A percentile compares a stretch with the other conserved stretches of the same genome.
These are phyloP conservation scores for Nannochloropsis salina DNA, from an alignment of 108 stramenopile species.

Conservation along the genomic window DNA sequence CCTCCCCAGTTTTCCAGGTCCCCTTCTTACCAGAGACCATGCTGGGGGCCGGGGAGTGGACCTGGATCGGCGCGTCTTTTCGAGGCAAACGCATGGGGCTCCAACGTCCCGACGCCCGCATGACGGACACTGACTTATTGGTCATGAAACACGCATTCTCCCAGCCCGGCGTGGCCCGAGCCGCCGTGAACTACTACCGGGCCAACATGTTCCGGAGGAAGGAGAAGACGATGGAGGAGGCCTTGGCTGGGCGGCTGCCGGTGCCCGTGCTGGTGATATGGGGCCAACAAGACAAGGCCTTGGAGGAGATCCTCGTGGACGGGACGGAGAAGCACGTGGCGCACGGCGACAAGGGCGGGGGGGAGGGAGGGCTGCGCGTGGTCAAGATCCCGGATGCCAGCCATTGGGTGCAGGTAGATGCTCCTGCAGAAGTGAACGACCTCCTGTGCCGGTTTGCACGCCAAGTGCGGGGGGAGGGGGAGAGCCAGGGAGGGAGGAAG, in stretches of 20 bases:
- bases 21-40: neutral
- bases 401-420: constrained; percentile 48
- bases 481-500: neutral
- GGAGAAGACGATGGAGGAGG: constrained; percentile 19
- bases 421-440: constrained; percentile 26
- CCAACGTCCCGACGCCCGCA: neutral
- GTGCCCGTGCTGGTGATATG: constrained; percentile 37
- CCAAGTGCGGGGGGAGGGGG: neutral
- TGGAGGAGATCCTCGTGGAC: neutral
- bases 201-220: constrained; percentile 39
- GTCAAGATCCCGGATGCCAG: constrained; percentile 29
- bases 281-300: constrained; percentile 33
- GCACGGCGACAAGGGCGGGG: constrained; percentile 9
- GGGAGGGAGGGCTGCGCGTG: constrained; percentile 18
- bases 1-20: neutral
- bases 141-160: constrained; percentile 1
- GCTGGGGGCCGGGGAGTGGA: neutral
- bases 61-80: neutral
- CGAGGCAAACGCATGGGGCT: neutral
- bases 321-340: constrained; percentile 24
- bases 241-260: neutral
- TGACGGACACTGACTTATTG: neutral
- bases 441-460: neutral
- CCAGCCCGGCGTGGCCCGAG: neutral
- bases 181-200: neutral